Conservation (phyloP, 768 basidiomycete genomes). For the Flagelloscypha sp. region DNA sequence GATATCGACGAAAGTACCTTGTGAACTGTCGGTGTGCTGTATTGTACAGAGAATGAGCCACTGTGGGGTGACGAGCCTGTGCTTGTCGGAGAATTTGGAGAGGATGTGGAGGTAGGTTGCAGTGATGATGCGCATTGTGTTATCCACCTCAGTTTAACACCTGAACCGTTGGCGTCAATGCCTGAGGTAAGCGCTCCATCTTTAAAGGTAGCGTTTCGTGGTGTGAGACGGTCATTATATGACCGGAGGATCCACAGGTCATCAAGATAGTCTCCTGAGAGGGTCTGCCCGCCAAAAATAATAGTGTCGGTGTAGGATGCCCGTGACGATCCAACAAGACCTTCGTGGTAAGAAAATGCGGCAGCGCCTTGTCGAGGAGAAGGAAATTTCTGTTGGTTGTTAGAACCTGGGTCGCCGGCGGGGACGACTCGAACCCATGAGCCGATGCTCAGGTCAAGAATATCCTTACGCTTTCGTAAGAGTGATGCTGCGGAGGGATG, state of each 20-base stretch:
- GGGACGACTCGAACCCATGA: conserved; percentile 70
- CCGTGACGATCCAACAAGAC: conserved; percentile 50
- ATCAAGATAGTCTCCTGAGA: conserved; percentile 54
- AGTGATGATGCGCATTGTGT: conserved; percentile 47
- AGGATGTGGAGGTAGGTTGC: conserved; percentile 14
- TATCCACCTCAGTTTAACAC: conserved; percentile 55
- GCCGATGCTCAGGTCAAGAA: conserved; percentile 52
- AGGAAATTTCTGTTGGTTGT: conserved; percentile 47
- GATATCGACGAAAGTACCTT: conserved; percentile 40
- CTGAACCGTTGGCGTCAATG: conserved; percentile 54
- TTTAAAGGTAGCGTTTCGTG: conserved; percentile 53
- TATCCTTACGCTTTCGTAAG: conserved; percentile 32
- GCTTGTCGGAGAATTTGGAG: conserved; percentile 14
- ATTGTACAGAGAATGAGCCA: conserved; percentile 5
- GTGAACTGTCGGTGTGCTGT: conserved; percentile 31
- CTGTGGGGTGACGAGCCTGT: conserved; percentile 12
- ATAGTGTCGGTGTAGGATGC: conserved; percentile 54
- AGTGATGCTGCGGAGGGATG: conserved; percentile 2
- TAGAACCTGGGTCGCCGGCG: conserved; percentile 62
- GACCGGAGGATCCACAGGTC: conserved; percentile 76
- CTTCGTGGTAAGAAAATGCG: conserved; percentile 43
- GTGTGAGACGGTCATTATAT: conserved; percentile 53
- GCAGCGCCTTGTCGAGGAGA: conserved; percentile 64
- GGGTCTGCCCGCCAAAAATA: conserved; percentile 72
- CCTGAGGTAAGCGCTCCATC: conserved; percentile 57